phyloP scores from a whole-genome alignment of 345 rosid genomes.

The Balakata baccata region DNA sequence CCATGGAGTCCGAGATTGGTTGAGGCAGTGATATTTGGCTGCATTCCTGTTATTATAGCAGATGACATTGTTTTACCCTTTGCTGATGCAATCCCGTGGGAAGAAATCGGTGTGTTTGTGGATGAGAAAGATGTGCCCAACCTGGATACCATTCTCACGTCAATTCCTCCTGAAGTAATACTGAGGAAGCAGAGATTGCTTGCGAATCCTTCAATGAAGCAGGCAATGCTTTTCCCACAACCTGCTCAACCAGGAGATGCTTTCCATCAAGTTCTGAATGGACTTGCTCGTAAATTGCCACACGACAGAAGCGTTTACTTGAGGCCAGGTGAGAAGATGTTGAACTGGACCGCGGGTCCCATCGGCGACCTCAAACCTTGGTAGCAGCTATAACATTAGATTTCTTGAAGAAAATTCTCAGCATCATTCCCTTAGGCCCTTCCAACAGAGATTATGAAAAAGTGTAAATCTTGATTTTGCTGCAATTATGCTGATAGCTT shows the following conservation, averaged over 20 bases:
- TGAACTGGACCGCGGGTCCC: constrained; percentile 94
- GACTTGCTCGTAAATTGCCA: constrained; percentile 55
- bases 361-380: constrained; percentile 85
- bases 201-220: constrained; percentile 91
- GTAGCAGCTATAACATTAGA: constrained; percentile 22
- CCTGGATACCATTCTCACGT: constrained; percentile 75
- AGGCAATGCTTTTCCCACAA: constrained; percentile 40
- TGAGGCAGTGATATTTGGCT: constrained; percentile 96
- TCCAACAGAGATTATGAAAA: constrained; percentile 2
- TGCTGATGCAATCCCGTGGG: constrained; percentile 98
- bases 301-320: constrained; percentile 52
- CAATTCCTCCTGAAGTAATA: constrained; percentile 71
- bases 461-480: constrained; percentile 9
- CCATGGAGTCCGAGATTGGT: constrained; percentile 99
- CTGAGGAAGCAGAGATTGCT: constrained; percentile 87
- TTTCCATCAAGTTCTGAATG: constrained; percentile 23
- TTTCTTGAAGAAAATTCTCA: constrained; percentile 2
- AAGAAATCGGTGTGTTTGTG: constrained; percentile 84
- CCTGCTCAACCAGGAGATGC: constrained; percentile 28
- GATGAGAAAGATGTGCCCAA: constrained; percentile 81
- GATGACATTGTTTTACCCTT: constrained; percentile 91
- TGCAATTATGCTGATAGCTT: background rate
- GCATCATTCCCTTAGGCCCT: background rate
- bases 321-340: constrained; percentile 52
- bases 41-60: constrained; percentile 94